phyloP scores from a whole-genome alignment of 129 eudicot species.

The Rutidosis leptorrhynchoides region DNA sequence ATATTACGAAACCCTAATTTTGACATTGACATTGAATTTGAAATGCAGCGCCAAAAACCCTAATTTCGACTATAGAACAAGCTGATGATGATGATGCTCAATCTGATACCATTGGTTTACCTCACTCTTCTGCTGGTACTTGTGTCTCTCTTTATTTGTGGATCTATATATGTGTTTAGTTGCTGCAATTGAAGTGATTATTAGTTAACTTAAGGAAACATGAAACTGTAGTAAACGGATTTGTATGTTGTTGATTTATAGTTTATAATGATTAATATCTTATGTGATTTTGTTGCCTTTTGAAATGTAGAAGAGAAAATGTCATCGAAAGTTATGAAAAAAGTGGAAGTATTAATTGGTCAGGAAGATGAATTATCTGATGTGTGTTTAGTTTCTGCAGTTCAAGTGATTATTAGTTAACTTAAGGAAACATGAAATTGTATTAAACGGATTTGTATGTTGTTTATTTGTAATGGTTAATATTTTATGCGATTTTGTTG shows the following conservation, averaged over 20 bases:
- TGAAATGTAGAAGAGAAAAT: slow-evolving; percentile 23
- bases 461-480: neutral
- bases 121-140: slow-evolving; percentile 22
- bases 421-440: slow-evolving; percentile 1
- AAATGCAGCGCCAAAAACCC: slow-evolving; percentile 17
- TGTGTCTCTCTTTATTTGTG: neutral
- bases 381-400: too few relatives aligned
- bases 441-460: neutral
- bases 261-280: neutral
- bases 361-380: slow-evolving; percentile 17
- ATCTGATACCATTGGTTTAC: neutral
- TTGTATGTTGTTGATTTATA: neutral
- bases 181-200: neutral
- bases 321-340: neutral
- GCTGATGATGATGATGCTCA: slow-evolving; percentile 20
- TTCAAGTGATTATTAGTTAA: too few relatives aligned
- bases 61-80: neutral
- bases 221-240: neutral
- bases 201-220: slow-evolving; percentile 10
- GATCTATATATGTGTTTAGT: slow-evolving; percentile 14
- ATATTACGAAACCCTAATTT: slow-evolving; percentile 19
- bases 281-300: slow-evolving; percentile 11
- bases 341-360: slow-evolving; percentile 12
- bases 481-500: slow-evolving; percentile 11
- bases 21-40: neutral